These are phyloP conservation scores for Cutaneotrichosporon dermatis DNA, from an alignment of 1,284 basidiomycete genomes.

Conservation along the genomic window DNA sequence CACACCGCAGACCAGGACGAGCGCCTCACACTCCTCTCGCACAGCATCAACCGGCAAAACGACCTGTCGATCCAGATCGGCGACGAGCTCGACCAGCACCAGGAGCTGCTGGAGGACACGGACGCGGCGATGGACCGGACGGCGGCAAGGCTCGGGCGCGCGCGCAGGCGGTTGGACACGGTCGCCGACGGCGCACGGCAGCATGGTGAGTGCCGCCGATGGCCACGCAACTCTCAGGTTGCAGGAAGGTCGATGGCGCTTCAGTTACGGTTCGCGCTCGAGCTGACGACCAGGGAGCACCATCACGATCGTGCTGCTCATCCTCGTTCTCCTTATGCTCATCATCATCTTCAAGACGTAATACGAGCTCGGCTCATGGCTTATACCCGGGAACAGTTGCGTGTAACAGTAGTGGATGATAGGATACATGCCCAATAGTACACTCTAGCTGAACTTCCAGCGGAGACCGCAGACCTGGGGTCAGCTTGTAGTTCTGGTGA, in stretches of 20 bases:
- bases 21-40: slow-evolving; percentile 66
- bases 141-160: slow-evolving; percentile 57
- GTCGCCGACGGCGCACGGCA: slow-evolving; percentile 69
- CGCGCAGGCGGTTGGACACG: slow-evolving; percentile 62
- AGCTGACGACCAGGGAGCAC: slow-evolving; percentile 57
- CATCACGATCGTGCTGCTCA: slow-evolving; percentile 65
- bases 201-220: slow-evolving; percentile 57
- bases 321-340: slow-evolving; percentile 66
- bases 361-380: background rate
- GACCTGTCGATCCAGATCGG: slow-evolving; percentile 76
- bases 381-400: no score
- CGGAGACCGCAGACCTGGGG: slow-evolving; percentile 40
- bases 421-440: slow-evolving; percentile 7
- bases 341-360: slow-evolving; percentile 79
- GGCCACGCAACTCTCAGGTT: no score
- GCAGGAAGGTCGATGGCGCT: no score
- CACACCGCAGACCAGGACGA: slow-evolving; percentile 64
- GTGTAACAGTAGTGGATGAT: background rate
- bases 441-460: slow-evolving; percentile 48
- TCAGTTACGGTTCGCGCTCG: no score
- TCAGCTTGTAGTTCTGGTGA: background rate
- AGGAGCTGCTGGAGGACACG: slow-evolving; percentile 65
- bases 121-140: slow-evolving; percentile 72
- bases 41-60: slow-evolving; percentile 68
- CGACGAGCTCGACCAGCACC: slow-evolving; percentile 73